Evolutionary conservation across 2,329 filamentous ascomycete genomes (phyloP), one percentile per base, ranked within the genome.

Genomic region (Claviceps arundinis): DNA sequence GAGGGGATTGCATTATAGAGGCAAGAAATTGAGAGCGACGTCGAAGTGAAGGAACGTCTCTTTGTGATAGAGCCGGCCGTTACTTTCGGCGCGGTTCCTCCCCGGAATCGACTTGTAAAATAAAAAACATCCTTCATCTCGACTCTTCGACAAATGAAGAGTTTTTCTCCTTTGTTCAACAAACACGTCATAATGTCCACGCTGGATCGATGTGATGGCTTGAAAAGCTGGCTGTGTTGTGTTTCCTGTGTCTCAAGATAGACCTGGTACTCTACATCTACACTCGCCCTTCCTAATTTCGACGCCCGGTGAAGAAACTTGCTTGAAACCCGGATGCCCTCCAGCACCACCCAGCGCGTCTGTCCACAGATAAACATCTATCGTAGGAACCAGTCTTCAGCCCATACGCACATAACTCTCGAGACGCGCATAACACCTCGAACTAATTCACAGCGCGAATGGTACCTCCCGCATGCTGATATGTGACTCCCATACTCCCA

Each of bases 101-200:
- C 58, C 58, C 56, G 62, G 62, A 65, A 67, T 59, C 58, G 60
- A 65, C 62, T 65, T 70, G 68, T 70, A 70, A 69, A 70, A 68
- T 70, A 68, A 69, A 69, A 68, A 68, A 69, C 68, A 62, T 68
- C 65, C 66, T 65, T 66, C 63, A 65, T 66, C 65, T 64, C 62
- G 61, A 57, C 64, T 64, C 61, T 64, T 64, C 61, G 60, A 61
- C 57, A 60, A 54, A 63, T 54, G 58, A 62, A 63, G 59, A 61
- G 54, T 34, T 51, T 48, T 56, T 65, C 61, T 44, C 54, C 47
- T 58, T 61, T 62, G 56, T 61, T 48, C 19, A 53, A 52, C 43
- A 50, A 54, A 53, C 48, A 51, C 37, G 53, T 14, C 44, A 17
- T 44, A 42, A 26, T 22, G 47, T 50, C 63, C 65, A 65, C 64